Evolutionary conservation across 495 filamentous ascomycete genomes (phyloP).

Genomic region (Glonium stellatum): DNA sequence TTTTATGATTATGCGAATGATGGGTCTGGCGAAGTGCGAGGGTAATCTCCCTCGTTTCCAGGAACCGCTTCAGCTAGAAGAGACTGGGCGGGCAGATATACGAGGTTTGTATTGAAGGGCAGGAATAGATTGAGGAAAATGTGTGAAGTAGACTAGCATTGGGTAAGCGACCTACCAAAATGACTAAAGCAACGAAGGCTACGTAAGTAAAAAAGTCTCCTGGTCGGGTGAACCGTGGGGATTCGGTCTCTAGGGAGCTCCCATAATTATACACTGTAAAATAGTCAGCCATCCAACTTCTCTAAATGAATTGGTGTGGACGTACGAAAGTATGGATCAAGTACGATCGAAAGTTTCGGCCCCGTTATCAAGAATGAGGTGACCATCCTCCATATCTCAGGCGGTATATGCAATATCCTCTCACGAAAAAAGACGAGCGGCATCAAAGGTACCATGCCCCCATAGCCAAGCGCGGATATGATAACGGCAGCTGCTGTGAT

Average conservation of each 20-base stretch:
- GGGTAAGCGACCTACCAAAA: conserved; percentile 51
- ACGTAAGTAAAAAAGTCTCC: conserved; percentile 65
- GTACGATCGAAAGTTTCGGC: conserved; percentile 54
- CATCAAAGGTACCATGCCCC: conserved; percentile 48
- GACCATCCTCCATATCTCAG: conserved; percentile 61
- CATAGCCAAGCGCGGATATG: conserved; percentile 54
- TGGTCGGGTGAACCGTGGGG: conserved; percentile 53
- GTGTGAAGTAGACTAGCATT: conserved; percentile 10
- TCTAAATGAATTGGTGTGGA: too few relatives aligned
- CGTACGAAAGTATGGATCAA: conserved; percentile 81
- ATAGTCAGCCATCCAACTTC: conserved; percentile 4
- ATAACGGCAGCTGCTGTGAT: conserved; percentile 60
- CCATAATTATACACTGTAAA: conserved; percentile 56
- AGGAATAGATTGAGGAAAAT: conserved; percentile 14
- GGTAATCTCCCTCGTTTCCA: conserved; percentile 96
- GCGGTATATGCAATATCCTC: conserved; percentile 50
- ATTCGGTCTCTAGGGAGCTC: conserved; percentile 53
- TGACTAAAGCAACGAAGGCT: conserved; percentile 51
- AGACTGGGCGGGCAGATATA: conserved; percentile 94
- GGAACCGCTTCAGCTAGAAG: conserved; percentile 87
- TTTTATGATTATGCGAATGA: conserved; percentile 68
- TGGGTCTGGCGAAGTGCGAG: conserved; percentile 63
- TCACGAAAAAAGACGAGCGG: conserved; percentile 53
- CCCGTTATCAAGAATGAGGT: conserved; percentile 69
- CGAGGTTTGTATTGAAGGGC: conserved; percentile 51